These are phyloP conservation scores for Ophiocordyceps unilateralis DNA, from an alignment of 2,329 filamentous ascomycete species.

Conservation along the genomic window DNA sequence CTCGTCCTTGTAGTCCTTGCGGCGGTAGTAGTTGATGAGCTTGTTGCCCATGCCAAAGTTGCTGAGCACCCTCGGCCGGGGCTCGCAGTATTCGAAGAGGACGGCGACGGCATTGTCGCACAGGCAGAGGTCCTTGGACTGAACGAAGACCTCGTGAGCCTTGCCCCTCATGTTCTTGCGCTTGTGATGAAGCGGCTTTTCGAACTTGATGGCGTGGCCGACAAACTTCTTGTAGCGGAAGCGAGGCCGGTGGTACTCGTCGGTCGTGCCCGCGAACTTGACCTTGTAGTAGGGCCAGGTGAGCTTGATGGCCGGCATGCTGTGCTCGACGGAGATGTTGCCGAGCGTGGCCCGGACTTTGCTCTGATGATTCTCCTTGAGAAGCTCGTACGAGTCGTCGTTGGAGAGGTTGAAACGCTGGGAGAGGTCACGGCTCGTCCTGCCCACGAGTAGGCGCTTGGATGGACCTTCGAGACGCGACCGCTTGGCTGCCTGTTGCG, in stretches of 20 bases:
- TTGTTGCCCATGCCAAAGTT: slow-evolving; percentile 97
- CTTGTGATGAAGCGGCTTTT: slow-evolving; percentile 55
- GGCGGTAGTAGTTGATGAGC: slow-evolving; percentile 92
- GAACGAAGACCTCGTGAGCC: slow-evolving; percentile 60
- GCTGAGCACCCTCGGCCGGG: slow-evolving; percentile 77
- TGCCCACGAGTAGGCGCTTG: slow-evolving; percentile 50
- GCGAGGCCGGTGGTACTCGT: slow-evolving; percentile 66
- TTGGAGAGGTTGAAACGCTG: slow-evolving; percentile 92
- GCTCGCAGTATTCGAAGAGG: slow-evolving; percentile 89
- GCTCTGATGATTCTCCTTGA: slow-evolving; percentile 94
- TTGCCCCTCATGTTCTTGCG: slow-evolving; percentile 70
- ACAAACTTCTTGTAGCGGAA: slow-evolving; percentile 54
- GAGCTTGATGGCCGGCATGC: slow-evolving; percentile 74
- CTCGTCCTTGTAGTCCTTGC: slow-evolving; percentile 57
- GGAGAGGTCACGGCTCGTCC: slow-evolving; percentile 54
- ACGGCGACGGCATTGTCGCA: slow-evolving; percentile 79
- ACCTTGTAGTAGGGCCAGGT: slow-evolving; percentile 95
- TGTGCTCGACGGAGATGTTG: slow-evolving; percentile 86
- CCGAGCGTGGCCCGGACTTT: slow-evolving; percentile 87
- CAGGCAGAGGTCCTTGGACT: slow-evolving; percentile 67
- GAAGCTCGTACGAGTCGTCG: slow-evolving; percentile 83
- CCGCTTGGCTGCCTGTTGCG: slow-evolving; percentile 44
- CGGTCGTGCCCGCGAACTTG: slow-evolving; percentile 57
- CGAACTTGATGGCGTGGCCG: slow-evolving; percentile 54
- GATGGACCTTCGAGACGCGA: slow-evolving; percentile 36